Evolutionary conservation across 177 flowering plant genomes (phyloP), one percentile per base, ranked within the genome.

Genomic region (Tripterygium wilfordii): DNA sequence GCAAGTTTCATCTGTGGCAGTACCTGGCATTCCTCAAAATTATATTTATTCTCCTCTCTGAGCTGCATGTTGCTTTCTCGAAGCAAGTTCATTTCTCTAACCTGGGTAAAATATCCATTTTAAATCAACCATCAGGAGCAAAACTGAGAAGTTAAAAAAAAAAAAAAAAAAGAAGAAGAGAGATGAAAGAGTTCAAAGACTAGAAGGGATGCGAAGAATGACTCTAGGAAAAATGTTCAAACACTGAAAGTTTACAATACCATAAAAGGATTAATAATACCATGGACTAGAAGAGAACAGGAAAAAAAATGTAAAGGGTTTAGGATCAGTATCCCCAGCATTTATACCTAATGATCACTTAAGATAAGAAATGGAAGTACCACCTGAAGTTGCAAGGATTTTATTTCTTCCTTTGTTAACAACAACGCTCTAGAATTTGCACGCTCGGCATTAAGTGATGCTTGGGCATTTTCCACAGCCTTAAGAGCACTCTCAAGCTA

Each of bases 1-100:
- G 0, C 22, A 9, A 36, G 41, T 36, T 35, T 15, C 15, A 21
- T 4, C 23, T 35, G n/a, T 14, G 23, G 13, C 4, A 63, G 54
- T 50, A 87, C 96, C 94, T 79, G 94, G 51, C 96, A 85, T 42
- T 92, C 96, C 51, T 92, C 92, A 61, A 92, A 84, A 62, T 88
- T 88, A 54, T 86, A 78, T 55, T 76, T 78, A 66, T 86, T 92
- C 60, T 92, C 98, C 64, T 86, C 96, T 55, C 96, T 73, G 14
- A 92, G 91, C 57, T 92, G 98, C 56, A 68, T 47, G 51, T 92
- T 92, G 64, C 98, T 92, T 69, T 92, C 98, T 39, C 98, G 88
- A 50, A 92, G 95, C 68, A 92, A 65, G 51, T 73, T 89, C 60
- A 88, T 61, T 57, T 92, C 96, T 37, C 78, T 76, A 43, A 85